phyloP scores from a whole-genome alignment of 2,329 filamentous ascomycete genomes.

The Scleromitrula shiraiana region DNA sequence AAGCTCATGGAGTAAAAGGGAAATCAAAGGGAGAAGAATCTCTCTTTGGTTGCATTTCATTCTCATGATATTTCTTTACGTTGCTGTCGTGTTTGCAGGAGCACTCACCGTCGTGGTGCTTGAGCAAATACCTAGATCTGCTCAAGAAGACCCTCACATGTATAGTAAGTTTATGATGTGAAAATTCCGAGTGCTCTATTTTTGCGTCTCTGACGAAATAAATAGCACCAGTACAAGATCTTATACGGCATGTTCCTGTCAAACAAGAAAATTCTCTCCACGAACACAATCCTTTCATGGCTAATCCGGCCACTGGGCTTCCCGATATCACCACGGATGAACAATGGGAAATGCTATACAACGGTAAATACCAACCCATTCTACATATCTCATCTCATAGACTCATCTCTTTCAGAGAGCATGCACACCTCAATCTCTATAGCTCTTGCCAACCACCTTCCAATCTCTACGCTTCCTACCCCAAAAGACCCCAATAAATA shows the following conservation, averaged over 20 bases:
- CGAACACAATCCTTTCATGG: background rate
- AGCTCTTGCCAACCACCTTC: background rate
- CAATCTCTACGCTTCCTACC: background rate
- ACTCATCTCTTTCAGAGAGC: background rate
- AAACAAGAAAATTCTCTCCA: background rate
- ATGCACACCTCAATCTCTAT: background rate
- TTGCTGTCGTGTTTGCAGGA: background rate
- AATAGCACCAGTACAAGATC: background rate
- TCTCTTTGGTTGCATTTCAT: background rate
- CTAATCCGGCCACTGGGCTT: background rate
- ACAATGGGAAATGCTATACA: conserved; percentile 1
- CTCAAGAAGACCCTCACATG: background rate
- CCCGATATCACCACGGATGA: background rate
- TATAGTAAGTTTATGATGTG: background rate
- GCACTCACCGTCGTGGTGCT: background rate
- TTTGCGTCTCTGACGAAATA: background rate
- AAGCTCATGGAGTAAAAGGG: background rate
- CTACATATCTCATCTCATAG: background rate
- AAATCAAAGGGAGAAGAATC: background rate
- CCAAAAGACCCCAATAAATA: background rate
- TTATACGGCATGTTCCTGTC: background rate
- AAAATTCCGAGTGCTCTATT: background rate
- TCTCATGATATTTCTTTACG: background rate
- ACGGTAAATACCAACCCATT: background rate
- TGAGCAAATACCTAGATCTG: background rate